Base-by-base conservation (phyloP, 805 yeast species). In the Zygosaccharomyces bailii region DNA sequence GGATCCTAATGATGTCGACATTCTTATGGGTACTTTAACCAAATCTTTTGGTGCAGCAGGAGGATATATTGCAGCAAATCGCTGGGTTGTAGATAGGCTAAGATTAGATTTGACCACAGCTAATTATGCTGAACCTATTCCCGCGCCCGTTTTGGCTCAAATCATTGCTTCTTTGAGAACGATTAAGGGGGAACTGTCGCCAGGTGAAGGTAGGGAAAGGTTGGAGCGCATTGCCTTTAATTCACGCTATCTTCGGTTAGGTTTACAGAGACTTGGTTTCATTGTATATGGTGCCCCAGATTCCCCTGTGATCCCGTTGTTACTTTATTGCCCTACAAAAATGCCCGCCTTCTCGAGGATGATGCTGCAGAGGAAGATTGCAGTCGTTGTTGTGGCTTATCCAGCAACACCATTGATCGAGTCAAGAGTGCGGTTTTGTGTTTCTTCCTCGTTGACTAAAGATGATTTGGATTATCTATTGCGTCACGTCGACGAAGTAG, bases 41-140 rank as follows among this genome's bases (percentile, higher is more conserved):
- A 93, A 93, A 68, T 87, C 96, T 1, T 93, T 93, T 65, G 99
- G 99, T 63, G 98, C 99, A 13, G 88, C 98, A 33, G 99, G 99
- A 60, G 99, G 99, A 37, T 93, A 93, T 63, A 71, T 93, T 51
- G 91, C 96, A n/a, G 95, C 84, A 36, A 74, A 74, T 51, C 75
- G 80, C 59, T 69, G 66, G 38, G 68, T 87, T 24, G 83, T 91
- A 39, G 90, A 88, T 56, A 77, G 82, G 56, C 70, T 93, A 50
- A 79, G 90, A 67, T 56, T 85, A 32, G 82, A 79, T 56, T 79
- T 86, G 56, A 74, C 87, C 52, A 84, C 90, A 23, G 78, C 82
- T 52, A 74, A 71, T 34, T 86, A 89, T 60, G 82, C 93, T 34
- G 99, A 93, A 69, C 71, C 93, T 9, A 82, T 83, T 32, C 80